These are phyloP conservation scores for Trametes meyenii DNA, from an alignment of 768 basidiomycete species.

Conservation along the genomic window DNA sequence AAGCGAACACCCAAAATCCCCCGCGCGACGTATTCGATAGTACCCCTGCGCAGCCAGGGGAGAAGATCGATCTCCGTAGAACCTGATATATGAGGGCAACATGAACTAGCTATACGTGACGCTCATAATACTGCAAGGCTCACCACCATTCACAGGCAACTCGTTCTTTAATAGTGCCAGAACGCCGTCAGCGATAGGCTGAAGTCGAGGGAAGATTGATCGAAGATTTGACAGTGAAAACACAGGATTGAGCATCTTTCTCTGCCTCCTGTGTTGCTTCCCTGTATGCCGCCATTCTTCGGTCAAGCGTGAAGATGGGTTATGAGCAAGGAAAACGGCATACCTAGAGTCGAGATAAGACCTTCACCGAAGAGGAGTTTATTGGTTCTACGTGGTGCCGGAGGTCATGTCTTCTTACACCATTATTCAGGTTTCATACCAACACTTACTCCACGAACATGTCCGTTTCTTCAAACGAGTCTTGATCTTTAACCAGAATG, in stretches of 20 bases:
- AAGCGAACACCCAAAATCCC: conserved; percentile 40
- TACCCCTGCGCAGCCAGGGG: conserved; percentile 37
- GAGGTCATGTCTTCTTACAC: background rate
- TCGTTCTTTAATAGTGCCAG: conserved; percentile 25
- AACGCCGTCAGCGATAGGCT: conserved; percentile 37
- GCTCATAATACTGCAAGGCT: background rate
- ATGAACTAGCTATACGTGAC: background rate
- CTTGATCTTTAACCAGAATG: conserved; percentile 25
- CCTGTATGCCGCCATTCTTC: conserved; percentile 13
- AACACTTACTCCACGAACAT: conserved; percentile 22
- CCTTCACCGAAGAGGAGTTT: conserved; percentile 41
- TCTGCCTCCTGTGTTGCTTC: conserved; percentile 32
- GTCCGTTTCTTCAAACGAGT: conserved; percentile 20
- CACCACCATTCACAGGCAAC: conserved; percentile 28
- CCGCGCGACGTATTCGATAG: conserved; percentile 42
- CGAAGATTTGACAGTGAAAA: conserved; percentile 32
- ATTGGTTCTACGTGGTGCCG: conserved; percentile 11
- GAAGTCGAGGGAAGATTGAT: conserved; percentile 27
- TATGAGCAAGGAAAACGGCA: background rate
- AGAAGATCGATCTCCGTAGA: conserved; percentile 37
- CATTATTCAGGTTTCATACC: background rate
- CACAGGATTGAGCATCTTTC: conserved; percentile 33
- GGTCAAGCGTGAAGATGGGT: background rate
- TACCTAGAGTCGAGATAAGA: conserved; percentile 42
- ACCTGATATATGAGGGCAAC: conserved; percentile 13